Evolutionary conservation across 768 basidiomycete genomes (phyloP), one percentile per base, ranked within the genome.

Genomic region (Lentinula edodes): DNA sequence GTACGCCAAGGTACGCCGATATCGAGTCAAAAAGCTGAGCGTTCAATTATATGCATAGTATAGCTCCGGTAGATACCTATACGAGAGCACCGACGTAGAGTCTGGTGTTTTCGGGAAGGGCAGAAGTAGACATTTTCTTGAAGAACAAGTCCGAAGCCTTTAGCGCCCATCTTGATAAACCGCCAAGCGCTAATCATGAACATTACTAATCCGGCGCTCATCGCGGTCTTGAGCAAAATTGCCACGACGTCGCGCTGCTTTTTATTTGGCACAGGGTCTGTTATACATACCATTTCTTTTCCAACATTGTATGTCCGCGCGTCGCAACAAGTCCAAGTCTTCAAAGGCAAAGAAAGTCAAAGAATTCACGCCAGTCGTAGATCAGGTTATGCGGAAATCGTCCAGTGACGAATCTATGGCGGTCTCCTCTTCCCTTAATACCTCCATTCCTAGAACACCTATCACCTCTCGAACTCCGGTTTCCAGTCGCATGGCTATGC

Each of bases 381-480:
- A 67, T 62, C 60, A 67, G 78, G 80, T 76, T 73, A 80, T 80
- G 75, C 78, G 72, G 73, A 68, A 65, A 58, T 69, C 72, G 58
- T 69, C 76, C 42, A 46, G 32, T 9, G 69, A 69, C 62, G 76
- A 79, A 71, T 71, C 78, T 56, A 82, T 81, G 76, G 82, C 80
- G 13, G 72, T 83, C 53, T 78, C 83, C 48, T 84, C 86, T 28
- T 85, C 85, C 41, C 70, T 88, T 60, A 80, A 81, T 66, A 82
- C 79, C 64, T 84, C 86, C 60, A 80, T 78, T 61, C 84, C 86
- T 52, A 82, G 85, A 45, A 82, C 80, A 0, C 71, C 75, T 18
- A 68, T 70, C 60, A 69, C 75, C 34, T 74, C 78, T 52, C 75
- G 76, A 50, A 73, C 77, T 36, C 71, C 77, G 18, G 71, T 75